A percentile compares a stretch with the other conserved stretches of the same genome.
These are phyloP conservation scores for Cephalotrichum gorgonifer DNA, from an alignment of 2,329 filamentous ascomycete species.

Conservation along the genomic window DNA sequence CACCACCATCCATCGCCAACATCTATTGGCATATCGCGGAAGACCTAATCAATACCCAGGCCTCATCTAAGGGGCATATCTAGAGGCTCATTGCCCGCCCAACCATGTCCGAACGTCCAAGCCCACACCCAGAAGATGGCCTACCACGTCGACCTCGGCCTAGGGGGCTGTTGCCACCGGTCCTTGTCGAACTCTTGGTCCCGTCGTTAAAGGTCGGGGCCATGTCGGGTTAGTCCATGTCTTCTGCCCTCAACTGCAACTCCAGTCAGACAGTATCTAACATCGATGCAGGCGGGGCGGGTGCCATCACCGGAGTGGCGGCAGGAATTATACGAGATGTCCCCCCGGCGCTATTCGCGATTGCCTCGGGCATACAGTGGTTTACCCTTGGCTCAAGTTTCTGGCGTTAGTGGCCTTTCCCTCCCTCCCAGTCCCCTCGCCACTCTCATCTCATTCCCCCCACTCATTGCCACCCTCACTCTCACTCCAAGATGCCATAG, in stretches of 20 bases:
- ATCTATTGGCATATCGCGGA: background rate
- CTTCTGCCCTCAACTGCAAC: background rate
- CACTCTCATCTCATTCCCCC: background rate
- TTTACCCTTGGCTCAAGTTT: conserved; percentile 68
- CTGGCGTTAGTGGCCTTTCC: conserved; percentile 49
- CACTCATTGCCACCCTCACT: no score
- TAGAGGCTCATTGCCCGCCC: no score
- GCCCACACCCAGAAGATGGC: conserved; percentile 9
- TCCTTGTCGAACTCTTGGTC: conserved; percentile 31
- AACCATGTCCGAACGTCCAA: background rate
- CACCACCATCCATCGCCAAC: no score
- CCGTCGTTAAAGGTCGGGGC: conserved; percentile 49
- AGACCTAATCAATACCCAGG: background rate
- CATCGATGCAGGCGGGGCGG: conserved; percentile 39
- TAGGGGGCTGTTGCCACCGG: conserved; percentile 29
- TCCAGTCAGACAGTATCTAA: background rate
- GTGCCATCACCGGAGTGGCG: conserved; percentile 55
- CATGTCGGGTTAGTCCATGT: conserved; percentile 36
- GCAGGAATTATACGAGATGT: conserved; percentile 61
- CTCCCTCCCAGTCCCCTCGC: background rate
- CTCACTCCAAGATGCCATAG: no score
- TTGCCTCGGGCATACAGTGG: conserved; percentile 69
- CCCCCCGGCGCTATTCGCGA: conserved; percentile 59
- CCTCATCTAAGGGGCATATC: background rate
- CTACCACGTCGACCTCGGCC: conserved; percentile 7